Evolutionary conservation across 306 rosid genomes (phyloP).

Genomic region (Datisca glomerata): DNA sequence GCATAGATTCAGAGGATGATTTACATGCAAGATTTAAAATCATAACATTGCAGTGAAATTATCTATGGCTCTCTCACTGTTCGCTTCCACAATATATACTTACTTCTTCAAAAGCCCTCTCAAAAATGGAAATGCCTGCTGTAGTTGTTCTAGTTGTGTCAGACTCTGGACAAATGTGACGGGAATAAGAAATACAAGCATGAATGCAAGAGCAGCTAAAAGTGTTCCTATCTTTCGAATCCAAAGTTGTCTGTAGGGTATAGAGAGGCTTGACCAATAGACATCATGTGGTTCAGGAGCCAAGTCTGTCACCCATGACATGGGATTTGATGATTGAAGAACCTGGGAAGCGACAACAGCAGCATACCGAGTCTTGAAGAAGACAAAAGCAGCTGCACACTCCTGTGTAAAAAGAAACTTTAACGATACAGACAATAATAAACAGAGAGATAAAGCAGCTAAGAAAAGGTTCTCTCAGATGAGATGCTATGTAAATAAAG

Average conservation of each 20-base stretch:
- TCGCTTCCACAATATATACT: no score
- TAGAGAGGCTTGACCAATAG: conserved; percentile 86
- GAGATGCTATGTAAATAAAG: not conserved
- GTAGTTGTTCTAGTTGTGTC: conserved; percentile 68
- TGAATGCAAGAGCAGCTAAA: conserved; percentile 53
- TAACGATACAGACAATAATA: not conserved
- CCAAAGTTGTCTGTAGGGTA: conserved; percentile 87
- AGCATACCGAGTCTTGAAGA: conserved; percentile 84
- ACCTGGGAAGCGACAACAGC: conserved; percentile 48
- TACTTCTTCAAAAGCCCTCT: conserved; percentile 50
- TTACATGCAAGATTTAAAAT: not conserved
- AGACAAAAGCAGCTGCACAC: conserved; percentile 85
- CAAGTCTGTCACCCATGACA: conserved; percentile 74
- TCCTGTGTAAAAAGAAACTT: conserved; percentile 34
- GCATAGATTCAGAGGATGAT: conserved; percentile 10
- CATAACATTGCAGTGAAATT: no score
- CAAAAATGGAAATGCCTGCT: conserved; percentile 57
- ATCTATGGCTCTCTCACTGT: no score
- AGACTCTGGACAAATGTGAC: conserved; percentile 78
- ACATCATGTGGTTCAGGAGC: conserved; percentile 91
- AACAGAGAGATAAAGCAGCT: not conserved
- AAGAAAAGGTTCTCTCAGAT: not conserved
- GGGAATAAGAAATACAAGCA: conserved; percentile 70
- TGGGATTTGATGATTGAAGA: conserved; percentile 93
- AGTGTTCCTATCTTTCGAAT: conserved; percentile 61